These are phyloP conservation scores for Backusella australiensis DNA, from an alignment of 192 early-diverging fungal species.

Conservation along the genomic window DNA sequence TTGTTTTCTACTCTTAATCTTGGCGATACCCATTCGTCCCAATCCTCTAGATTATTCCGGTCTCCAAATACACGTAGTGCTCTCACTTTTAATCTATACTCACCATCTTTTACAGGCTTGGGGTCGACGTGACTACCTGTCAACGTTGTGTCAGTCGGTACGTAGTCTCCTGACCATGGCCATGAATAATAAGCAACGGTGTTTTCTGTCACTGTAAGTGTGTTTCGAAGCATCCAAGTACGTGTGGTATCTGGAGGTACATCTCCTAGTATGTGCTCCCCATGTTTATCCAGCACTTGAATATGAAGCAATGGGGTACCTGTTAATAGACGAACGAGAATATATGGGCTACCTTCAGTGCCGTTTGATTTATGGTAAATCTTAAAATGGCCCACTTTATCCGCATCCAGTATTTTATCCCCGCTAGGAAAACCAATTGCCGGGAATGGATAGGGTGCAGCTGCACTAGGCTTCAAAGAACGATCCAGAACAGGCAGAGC, in stretches of 20 bases:
- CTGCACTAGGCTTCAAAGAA: background rate
- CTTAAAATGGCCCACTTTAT: background rate
- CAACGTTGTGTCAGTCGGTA: conserved; percentile 18
- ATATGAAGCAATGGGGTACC: conserved; percentile 21
- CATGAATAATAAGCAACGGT: conserved; percentile 16
- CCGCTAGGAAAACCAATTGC: conserved; percentile 11
- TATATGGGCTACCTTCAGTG: conserved; percentile 5
- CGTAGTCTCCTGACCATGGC: conserved; percentile 21
- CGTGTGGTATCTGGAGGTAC: conserved; percentile 12
- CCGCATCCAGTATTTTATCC: background rate
- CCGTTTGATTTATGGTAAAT: background rate
- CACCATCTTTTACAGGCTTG: background rate
- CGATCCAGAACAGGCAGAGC: conserved; percentile 39
- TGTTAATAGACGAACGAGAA: conserved; percentile 19
- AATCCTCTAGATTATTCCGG: conserved; percentile 1
- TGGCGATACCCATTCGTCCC: conserved; percentile 27
- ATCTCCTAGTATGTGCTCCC: conserved; percentile 11
- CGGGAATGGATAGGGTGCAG: conserved; percentile 27
- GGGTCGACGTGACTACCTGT: background rate
- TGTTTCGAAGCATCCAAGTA: conserved; percentile 17
- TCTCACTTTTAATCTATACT: conserved; percentile 16
- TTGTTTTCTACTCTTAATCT: conserved; percentile 7
- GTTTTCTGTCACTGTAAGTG: background rate
- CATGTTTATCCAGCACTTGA: conserved; percentile 13
- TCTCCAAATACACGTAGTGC: conserved; percentile 27